Conservation (phyloP, 345 rosid genomes). For the Acer saccharum region DNA sequence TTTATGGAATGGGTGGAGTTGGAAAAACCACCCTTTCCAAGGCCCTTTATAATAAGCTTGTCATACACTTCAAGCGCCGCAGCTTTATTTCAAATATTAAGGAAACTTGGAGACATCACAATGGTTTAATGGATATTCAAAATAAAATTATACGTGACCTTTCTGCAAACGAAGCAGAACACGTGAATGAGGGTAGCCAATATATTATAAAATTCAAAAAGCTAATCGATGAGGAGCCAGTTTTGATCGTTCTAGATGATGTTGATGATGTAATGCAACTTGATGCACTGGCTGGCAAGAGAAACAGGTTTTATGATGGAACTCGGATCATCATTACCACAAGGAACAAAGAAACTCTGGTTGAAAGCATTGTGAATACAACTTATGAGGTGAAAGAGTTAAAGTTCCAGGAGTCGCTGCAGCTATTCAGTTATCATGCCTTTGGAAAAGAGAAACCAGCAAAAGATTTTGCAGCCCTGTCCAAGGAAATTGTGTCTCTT, state of each 20-base stretch:
- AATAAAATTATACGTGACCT: conserved; percentile 34
- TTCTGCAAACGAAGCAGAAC: not conserved
- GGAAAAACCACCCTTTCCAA: conserved; percentile 52
- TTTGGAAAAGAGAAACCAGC: conserved; percentile 54
- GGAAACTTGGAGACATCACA: conserved; percentile 26
- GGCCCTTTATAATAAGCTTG: conserved; percentile 41
- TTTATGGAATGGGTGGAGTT: conserved; percentile 44
- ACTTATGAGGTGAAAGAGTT: conserved; percentile 59
- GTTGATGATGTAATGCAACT: conserved; percentile 47
- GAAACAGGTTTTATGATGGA: conserved; percentile 49
- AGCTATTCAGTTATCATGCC: conserved; percentile 66
- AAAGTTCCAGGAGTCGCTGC: conserved; percentile 31
- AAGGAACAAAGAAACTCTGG: conserved; percentile 42
- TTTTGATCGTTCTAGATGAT: conserved; percentile 64
- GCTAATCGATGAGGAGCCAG: conserved; percentile 29
- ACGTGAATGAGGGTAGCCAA: conserved; percentile 28
- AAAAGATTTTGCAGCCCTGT: conserved; percentile 18
- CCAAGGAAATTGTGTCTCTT: conserved; percentile 45
- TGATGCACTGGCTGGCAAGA: conserved; percentile 44
- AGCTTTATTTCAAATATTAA: conserved; percentile 37
- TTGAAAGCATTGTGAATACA: conserved; percentile 23
- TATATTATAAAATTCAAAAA: conserved; percentile 18
- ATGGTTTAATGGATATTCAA: conserved; percentile 45
- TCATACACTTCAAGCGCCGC: conserved; percentile 24
- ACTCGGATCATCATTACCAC: conserved; percentile 64